A percentile compares a stretch with the other conserved stretches of the same genome.
Conservation (phyloP, 1,284 basidiomycete genomes). For the Rhodotorula mucilaginosa region DNA sequence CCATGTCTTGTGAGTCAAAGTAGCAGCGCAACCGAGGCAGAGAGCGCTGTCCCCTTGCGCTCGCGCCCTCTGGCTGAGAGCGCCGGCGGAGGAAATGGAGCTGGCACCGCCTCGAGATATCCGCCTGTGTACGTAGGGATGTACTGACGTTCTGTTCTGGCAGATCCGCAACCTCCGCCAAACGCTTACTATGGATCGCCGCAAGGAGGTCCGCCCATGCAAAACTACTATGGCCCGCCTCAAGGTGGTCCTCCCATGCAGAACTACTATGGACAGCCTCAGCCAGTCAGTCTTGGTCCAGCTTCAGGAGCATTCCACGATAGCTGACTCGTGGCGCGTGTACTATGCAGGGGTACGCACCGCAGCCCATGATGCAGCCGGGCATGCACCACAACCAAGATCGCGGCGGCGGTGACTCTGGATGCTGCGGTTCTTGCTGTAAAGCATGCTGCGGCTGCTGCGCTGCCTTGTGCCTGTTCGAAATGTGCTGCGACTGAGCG, state of each 20-base stretch:
- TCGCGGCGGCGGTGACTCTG: background rate
- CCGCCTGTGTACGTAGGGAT: background rate
- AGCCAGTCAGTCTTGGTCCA: background rate
- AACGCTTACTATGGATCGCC: background rate
- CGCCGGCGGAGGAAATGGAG: too few relatives aligned
- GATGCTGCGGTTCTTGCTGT: background rate
- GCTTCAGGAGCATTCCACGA: background rate
- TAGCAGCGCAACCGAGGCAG: too few relatives aligned
- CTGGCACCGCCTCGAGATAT: background rate
- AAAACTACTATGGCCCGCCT: background rate
- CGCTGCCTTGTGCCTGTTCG: background rate
- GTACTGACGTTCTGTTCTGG: background rate
- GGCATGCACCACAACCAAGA: background rate
- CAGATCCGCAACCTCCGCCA: background rate
- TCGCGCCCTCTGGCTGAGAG: too few relatives aligned
- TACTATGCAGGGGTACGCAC: background rate
- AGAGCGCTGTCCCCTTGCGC: too few relatives aligned
- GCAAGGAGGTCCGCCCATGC: background rate
- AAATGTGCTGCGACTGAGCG: constrained; percentile 1
- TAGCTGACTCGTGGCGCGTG: background rate
- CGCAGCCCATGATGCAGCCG: background rate
- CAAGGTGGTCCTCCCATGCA: background rate
- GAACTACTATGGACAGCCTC: background rate
- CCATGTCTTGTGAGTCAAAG: too few relatives aligned
- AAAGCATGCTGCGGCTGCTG: constrained; percentile 1